Percentiles rank a stretch among this genome's conserved stretches.
Evolutionary conservation across 1,284 basidiomycete species (phyloP).

Genomic region (Marasmius fiardii): DNA sequence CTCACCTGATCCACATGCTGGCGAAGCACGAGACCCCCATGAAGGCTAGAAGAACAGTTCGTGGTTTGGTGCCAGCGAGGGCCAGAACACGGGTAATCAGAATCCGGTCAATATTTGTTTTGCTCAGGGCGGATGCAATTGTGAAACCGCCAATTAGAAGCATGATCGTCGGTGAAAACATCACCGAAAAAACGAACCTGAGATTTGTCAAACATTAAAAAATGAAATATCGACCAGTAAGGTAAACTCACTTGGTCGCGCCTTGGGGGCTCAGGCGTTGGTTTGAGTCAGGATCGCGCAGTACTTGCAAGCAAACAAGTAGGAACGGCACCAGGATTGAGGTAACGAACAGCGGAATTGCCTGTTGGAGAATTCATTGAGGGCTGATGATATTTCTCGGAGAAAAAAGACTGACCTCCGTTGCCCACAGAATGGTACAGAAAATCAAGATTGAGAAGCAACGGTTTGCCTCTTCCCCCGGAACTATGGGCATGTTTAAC

Average conservation of each 20-base stretch:
- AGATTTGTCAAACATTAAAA: neutral
- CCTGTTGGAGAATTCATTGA: conserved; percentile 39
- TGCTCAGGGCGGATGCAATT: conserved; percentile 93
- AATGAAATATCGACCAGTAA: neutral
- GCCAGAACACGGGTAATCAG: conserved; percentile 91
- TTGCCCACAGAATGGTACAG: conserved; percentile 94
- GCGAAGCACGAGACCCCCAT: conserved; percentile 98
- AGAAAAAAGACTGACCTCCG: conserved; percentile 62
- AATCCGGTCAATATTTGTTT: conserved; percentile 96
- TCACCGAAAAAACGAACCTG: conserved; percentile 73
- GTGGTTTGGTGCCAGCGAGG: conserved; percentile 86
- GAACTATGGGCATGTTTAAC: conserved; percentile 59
- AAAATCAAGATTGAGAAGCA: conserved; percentile 91
- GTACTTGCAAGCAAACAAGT: conserved; percentile 85
- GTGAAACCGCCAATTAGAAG: conserved; percentile 98
- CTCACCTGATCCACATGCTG: conserved; percentile 97
- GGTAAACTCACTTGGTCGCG: conserved; percentile 75
- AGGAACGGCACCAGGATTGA: conserved; percentile 88
- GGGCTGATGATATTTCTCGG: neutral
- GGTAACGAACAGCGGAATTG: conserved; percentile 96
- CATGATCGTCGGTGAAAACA: conserved; percentile 95
- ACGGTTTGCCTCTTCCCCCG: conserved; percentile 78
- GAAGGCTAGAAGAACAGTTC: conserved; percentile 86
- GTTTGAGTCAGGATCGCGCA: conserved; percentile 49
- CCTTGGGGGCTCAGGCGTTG: conserved; percentile 62